Evolutionary conservation across 108 stramenopile genomes (phyloP).

Genomic region (Seminavis robusta): DNA sequence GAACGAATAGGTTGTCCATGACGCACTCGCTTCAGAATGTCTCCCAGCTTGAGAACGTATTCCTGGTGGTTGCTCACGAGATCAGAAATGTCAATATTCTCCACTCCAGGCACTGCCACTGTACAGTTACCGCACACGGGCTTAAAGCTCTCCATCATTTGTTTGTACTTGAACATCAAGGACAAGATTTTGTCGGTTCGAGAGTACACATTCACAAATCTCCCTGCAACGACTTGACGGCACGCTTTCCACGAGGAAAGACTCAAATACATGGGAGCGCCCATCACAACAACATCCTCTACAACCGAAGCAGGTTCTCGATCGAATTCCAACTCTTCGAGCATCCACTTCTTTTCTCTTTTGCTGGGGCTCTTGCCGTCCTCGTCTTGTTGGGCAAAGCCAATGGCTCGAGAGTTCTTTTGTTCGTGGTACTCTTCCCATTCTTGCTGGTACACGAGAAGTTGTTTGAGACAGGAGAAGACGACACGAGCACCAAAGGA

Average conservation of each 20-base stretch:
- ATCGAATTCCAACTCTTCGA: constrained; percentile 24
- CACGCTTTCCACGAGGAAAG: constrained; percentile 44
- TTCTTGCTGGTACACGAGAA: constrained; percentile 57
- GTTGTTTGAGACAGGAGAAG: constrained; percentile 71
- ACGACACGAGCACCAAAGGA: constrained; percentile 91
- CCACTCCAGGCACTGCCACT: constrained; percentile 39
- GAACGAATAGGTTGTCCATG: constrained; percentile 24
- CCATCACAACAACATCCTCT: constrained; percentile 79
- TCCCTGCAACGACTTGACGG: constrained; percentile 72
- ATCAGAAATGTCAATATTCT: constrained; percentile 55
- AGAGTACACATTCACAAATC: constrained; percentile 82
- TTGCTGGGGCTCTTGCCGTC: constrained; percentile 22
- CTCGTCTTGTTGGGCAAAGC: constrained; percentile 13
- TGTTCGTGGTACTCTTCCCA: constrained; percentile 46
- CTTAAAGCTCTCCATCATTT: constrained; percentile 12
- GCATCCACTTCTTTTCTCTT: constrained; percentile 10
- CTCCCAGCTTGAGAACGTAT: constrained; percentile 41
- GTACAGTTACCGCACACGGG: constrained; percentile 5
- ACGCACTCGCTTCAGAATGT: constrained; percentile 46
- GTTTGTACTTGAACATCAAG: constrained; percentile 50
- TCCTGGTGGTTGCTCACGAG: constrained; percentile 51
- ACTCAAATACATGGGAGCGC: constrained; percentile 44
- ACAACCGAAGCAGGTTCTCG: constrained; percentile 74
- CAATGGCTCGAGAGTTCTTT: too few species aligned
- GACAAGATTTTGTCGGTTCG: constrained; percentile 77